Conservation (phyloP, 2,329 filamentous ascomycete species). For the Emergomyces africanus region DNA sequence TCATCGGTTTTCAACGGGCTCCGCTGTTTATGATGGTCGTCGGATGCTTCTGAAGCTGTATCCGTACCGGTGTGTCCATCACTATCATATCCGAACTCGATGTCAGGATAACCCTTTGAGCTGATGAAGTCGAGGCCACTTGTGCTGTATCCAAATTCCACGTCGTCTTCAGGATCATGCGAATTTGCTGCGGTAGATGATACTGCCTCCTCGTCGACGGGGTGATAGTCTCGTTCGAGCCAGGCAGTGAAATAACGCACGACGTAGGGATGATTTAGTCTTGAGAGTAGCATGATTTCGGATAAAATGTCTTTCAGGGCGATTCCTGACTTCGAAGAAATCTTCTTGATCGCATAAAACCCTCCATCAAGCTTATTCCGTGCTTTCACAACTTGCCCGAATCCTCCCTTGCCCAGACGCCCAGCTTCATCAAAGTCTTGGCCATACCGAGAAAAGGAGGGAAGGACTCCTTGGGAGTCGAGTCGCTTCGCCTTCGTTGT, state of each 20-base stretch:
- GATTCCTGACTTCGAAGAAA: constrained; percentile 65
- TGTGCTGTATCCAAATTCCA: constrained; percentile 58
- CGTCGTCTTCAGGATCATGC: constrained; percentile 19
- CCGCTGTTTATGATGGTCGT: constrained; percentile 12
- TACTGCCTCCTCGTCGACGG: constrained; percentile 30
- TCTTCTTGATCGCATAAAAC: constrained; percentile 94
- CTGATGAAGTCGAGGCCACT: constrained; percentile 88
- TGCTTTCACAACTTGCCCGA: constrained; percentile 91
- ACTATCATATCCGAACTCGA: constrained; percentile 60
- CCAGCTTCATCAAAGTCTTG: constrained; percentile 88
- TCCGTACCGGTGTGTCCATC: constrained; percentile 23
- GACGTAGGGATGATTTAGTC: constrained; percentile 75
- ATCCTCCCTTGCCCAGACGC: constrained; percentile 81
- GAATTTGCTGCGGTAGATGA: constrained; percentile 25
- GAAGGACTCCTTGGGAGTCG: constrained; percentile 47
- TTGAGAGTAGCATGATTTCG: constrained; percentile 79
- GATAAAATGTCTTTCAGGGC: constrained; percentile 53
- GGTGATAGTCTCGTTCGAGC: constrained; percentile 56
- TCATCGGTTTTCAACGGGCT: constrained; percentile 9
- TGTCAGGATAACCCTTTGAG: constrained; percentile 61
- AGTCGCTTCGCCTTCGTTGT: constrained; percentile 41
- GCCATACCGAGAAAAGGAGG: constrained; percentile 59
- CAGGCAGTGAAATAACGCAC: constrained; percentile 94
- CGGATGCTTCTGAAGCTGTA: constrained; percentile 20
- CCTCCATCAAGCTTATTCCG: constrained; percentile 87